phyloP scores from a whole-genome alignment of 2,329 filamentous ascomycete genomes.

The Neoscytalidium dimidiatum region DNA sequence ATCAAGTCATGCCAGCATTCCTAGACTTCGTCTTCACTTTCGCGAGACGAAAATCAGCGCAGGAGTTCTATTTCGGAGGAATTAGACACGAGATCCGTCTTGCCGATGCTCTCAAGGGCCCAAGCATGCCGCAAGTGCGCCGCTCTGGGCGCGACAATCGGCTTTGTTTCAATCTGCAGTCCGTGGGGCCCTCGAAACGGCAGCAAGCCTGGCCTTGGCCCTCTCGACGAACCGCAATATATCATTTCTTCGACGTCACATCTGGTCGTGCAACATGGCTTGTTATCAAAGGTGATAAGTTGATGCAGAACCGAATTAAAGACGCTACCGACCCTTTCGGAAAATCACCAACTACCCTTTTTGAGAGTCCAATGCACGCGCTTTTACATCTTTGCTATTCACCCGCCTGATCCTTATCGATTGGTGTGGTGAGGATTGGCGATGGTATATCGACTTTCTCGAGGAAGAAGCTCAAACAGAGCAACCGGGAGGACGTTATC shows the following conservation, averaged over 20 bases:
- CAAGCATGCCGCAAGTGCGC: constrained; percentile 30
- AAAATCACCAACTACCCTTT: constrained; percentile 9
- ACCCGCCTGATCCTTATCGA: constrained; percentile 36
- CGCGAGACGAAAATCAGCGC: constrained; percentile 30
- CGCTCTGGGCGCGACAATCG: constrained; percentile 40
- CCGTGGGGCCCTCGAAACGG: constrained; percentile 31
- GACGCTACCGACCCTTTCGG: constrained; percentile 19
- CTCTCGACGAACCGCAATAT: constrained; percentile 38
- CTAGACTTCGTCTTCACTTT: constrained; percentile 44
- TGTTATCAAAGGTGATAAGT: constrained; percentile 39
- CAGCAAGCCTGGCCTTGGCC: constrained; percentile 34
- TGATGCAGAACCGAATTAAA: constrained; percentile 34
- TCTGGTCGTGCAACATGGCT: constrained; percentile 39
- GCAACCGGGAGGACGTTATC: constrained; percentile 21
- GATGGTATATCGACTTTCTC: constrained; percentile 43
- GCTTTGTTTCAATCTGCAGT: constrained; percentile 45
- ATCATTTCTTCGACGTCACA: constrained; percentile 43
- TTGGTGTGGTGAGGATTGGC: constrained; percentile 46
- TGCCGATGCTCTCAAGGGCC: background rate
- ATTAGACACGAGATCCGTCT: constrained; percentile 35
- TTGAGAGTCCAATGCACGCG: constrained; percentile 14
- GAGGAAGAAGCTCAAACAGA: constrained; percentile 33
- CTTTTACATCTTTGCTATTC: constrained; percentile 29
- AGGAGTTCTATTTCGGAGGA: constrained; percentile 42
- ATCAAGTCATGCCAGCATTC: constrained; percentile 38